Base-by-base conservation (phyloP, 1,284 basidiomycete species). In the Cutaneotrichosporon sp. region DNA sequence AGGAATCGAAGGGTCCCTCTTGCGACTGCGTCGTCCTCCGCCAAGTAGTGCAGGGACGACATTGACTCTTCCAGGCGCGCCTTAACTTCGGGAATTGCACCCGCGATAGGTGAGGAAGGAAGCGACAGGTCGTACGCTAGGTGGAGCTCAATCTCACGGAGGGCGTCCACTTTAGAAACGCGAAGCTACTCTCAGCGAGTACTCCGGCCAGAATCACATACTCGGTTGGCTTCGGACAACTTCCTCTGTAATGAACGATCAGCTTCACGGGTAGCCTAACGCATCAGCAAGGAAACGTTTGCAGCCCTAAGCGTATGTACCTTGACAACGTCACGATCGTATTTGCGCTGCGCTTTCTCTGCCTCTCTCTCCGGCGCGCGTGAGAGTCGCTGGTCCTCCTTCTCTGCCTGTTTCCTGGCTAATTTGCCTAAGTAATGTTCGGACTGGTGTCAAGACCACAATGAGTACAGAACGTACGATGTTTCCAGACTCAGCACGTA, bases 141-240 rank as follows among this genome's bases (percentile, higher is more conserved):
- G 58, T 72, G 70, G 2, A 73, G 45, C 43, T 68, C 63, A 34
- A 76, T 57, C 41, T 76, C 73, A 3, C 65, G 62, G 31, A 76
- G 59, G 0, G 71, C 64, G 12, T 74, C 74, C 22, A 64, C 61
- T 49, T 74, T 74, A 41, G 66, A 67, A 7, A 57, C 63, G 4
- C 70, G 66, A 0, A 75, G 57, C 69, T 75, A 48, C 20, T 42
- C 35, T 45, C 10, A 33, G 39, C 34, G 17, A 19, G 19, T 17
- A 14, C 12, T 22, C 11, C 7, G 4, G 12, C 9, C 5, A 3
- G 3, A 10, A 31, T 31, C 10, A 33, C 55, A 6, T 19, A 54
- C 41, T 4, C 33, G 17, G 11, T 66, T 49, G 20, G 69, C 71
- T 39, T 65, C 62, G 47, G 68, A 68, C 32, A 66, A 63, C 26